A percentile compares a stretch with the other conserved stretches of the same genome.
phyloP scores from a whole-genome alignment of 1,284 basidiomycete genomes.

The Amylostereum areolatum region DNA sequence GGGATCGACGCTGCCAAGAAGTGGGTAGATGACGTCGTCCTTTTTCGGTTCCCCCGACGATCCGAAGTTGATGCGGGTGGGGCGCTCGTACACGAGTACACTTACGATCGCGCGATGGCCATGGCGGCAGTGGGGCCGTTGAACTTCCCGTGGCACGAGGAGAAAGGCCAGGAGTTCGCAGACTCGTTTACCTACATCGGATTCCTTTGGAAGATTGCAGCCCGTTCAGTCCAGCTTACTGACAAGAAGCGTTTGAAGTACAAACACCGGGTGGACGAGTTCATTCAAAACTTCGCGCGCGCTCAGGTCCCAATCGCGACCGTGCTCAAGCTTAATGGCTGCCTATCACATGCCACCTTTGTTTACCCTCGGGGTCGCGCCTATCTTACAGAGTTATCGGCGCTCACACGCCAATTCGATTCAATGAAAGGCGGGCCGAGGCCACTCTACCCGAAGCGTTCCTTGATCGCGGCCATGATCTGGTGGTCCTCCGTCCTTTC shows the following conservation, averaged over 20 bases:
- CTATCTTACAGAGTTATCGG: slow-evolving; percentile 21
- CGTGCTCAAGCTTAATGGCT: slow-evolving; percentile 23
- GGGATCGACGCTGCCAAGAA: slow-evolving; percentile 19
- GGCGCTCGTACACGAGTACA: not conserved
- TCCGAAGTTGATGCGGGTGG: not conserved
- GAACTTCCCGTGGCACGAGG: not conserved
- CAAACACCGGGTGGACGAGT: slow-evolving; percentile 6
- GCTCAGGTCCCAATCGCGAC: slow-evolving; percentile 12
- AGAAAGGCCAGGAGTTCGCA: slow-evolving; percentile 16
- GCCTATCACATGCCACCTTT: slow-evolving; percentile 28
- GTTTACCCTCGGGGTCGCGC: slow-evolving; percentile 23
- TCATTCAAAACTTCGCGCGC: not conserved
- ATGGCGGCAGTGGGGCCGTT: slow-evolving; percentile 15
- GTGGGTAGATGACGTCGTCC: slow-evolving; percentile 28
- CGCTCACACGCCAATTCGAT: slow-evolving; percentile 20
- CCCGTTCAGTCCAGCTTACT: slow-evolving; percentile 18
- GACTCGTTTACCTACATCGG: slow-evolving; percentile 28
- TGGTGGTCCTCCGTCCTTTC: slow-evolving; percentile 27
- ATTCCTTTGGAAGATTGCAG: slow-evolving; percentile 28
- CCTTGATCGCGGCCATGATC: slow-evolving; percentile 18
- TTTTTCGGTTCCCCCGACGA: not conserved
- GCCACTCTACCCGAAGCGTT: slow-evolving; percentile 13
- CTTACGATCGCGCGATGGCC: slow-evolving; percentile 15
- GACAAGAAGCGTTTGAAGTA: slow-evolving; percentile 17
- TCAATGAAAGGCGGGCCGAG: slow-evolving; percentile 9